Evolutionary conservation across 139 green algal species (phyloP).

Genomic region (Chlamydomonas applanata): DNA sequence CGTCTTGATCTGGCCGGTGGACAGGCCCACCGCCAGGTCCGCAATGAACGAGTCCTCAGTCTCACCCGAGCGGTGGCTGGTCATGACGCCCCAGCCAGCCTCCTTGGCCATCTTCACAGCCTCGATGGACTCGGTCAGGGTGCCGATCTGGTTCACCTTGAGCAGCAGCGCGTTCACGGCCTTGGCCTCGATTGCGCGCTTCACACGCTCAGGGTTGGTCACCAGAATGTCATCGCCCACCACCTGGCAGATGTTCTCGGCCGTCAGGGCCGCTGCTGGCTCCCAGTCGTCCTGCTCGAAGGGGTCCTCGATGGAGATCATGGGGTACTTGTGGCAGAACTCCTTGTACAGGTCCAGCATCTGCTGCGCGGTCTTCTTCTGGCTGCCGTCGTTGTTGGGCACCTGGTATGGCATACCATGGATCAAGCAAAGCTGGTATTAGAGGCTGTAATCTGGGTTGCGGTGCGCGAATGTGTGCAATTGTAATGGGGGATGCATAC

Average conservation of each 20-base stretch:
- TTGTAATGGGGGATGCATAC: no score
- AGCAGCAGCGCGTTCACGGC: slow-evolving; percentile 95
- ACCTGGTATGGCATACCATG: background rate
- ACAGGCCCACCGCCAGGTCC: slow-evolving; percentile 94
- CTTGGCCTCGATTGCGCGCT: slow-evolving; percentile 93
- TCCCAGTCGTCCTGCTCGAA: slow-evolving; percentile 99
- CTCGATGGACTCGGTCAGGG: slow-evolving; percentile 94
- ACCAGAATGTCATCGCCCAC: slow-evolving; percentile 98
- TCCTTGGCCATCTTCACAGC: slow-evolving; percentile 90
- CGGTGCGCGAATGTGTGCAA: background rate
- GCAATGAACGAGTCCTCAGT: slow-evolving; percentile 98
- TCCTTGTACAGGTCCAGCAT: slow-evolving; percentile 91
- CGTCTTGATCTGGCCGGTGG: slow-evolving; percentile 99
- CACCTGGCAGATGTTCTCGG: slow-evolving; percentile 78
- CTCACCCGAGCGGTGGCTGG: slow-evolving; percentile 90
- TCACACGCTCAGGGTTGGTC: slow-evolving; percentile 93
- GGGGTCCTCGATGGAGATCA: slow-evolving; percentile 98
- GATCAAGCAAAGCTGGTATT: background rate
- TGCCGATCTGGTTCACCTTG: slow-evolving; percentile 99
- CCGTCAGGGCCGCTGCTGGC: slow-evolving; percentile 70
- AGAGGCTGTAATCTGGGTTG: slow-evolving; percentile 15
- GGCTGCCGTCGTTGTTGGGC: slow-evolving; percentile 83
- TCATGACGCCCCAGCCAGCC: slow-evolving; percentile 97
- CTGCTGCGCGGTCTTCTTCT: slow-evolving; percentile 80
- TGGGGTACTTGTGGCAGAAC: slow-evolving; percentile 87